Evolutionary conservation across 371 early-diverging fungal genomes (phyloP).

Genomic region (Apophysomyces ossiformis): DNA sequence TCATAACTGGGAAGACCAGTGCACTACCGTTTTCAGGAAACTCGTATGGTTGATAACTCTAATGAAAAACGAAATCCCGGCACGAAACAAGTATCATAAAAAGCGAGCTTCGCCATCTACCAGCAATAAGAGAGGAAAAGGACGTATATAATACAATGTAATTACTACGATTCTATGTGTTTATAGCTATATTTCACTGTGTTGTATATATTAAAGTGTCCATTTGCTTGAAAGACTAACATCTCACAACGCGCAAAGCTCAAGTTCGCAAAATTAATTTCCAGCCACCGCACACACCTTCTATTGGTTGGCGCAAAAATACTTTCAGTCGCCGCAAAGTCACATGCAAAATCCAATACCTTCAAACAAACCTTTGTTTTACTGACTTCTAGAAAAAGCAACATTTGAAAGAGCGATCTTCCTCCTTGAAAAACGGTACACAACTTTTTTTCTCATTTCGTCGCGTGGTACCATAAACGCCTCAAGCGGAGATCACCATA

Average conservation of each 20-base stretch:
- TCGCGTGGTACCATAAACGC: too few relatives aligned
- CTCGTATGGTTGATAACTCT: constrained; percentile 6
- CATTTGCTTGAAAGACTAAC: neutral
- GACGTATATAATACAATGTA: neutral
- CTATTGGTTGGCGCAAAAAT: constrained; percentile 6
- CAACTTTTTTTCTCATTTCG: too few relatives aligned
- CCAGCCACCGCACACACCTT: constrained; percentile 5
- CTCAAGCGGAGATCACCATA: too few relatives aligned
- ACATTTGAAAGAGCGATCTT: too few relatives aligned
- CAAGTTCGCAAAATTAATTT: constrained; percentile 7
- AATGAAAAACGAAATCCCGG: neutral
- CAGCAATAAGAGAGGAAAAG: constrained; percentile 7
- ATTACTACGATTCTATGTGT: constrained; percentile 8
- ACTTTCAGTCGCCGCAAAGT: too few relatives aligned
- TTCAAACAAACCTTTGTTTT: too few relatives aligned
- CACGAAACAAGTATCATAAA: neutral
- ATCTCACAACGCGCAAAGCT: constrained; percentile 1
- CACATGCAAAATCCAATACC: neutral
- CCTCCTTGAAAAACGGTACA: too few relatives aligned
- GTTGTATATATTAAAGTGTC: constrained; percentile 1
- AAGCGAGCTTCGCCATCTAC: constrained; percentile 6
- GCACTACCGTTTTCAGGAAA: neutral
- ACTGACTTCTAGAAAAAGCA: too few relatives aligned
- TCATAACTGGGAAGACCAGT: neutral
- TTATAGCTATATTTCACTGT: neutral